Base-by-base conservation (phyloP, 1,284 basidiomycete genomes). In the Xanthoconium separans region DNA sequence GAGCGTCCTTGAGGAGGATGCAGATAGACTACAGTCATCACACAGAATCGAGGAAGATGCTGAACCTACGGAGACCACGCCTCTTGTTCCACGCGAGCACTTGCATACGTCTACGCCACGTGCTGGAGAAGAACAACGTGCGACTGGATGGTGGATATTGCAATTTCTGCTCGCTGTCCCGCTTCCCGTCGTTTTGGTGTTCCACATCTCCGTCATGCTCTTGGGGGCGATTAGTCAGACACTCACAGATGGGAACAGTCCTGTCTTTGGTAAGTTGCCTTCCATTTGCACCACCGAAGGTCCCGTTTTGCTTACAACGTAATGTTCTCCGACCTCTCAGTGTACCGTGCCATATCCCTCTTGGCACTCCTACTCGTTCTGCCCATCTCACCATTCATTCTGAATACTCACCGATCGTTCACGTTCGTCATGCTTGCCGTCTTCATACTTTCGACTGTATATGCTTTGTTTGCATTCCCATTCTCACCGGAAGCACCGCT, bases 331-430 rank as follows among this genome's bases (percentile, higher is more conserved):
- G n/a, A 40, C 48, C 10, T 22, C 53, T 16, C 58, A 87, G 87
- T 86, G 2, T 89, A 88, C 61, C 61, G 70, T 13, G 60, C 66
- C 0, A 60, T 80, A 2, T 75, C 80, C 0, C 16, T 82, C 4
- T 56, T 83, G 10, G 73, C 79, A 2, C 62, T 82, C 33, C 60
- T 86, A 20, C 69, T 84, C 22, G 63, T 85, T 53, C 63, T 88
- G 2, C 87, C 87, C 0, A 62, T 88, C 29, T 75, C 81, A 2
- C 86, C 87, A 0, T 87, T 88, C 68, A 73, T 76, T 7, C 75
- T 81, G 66, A 82, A 81, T 56, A 66, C 82, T 5, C 82, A 82
- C 51, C 73, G 74, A 20, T 68, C 64, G 49, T 66, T 87, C 33
- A 76, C 78, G 1, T 49, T 72, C 12, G 40, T 77, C 34, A 63